Evolutionary conservation across 2,329 filamentous ascomycete species (phyloP), one percentile per base, ranked within the genome.

Genomic region (Trichoderma sp.): DNA sequence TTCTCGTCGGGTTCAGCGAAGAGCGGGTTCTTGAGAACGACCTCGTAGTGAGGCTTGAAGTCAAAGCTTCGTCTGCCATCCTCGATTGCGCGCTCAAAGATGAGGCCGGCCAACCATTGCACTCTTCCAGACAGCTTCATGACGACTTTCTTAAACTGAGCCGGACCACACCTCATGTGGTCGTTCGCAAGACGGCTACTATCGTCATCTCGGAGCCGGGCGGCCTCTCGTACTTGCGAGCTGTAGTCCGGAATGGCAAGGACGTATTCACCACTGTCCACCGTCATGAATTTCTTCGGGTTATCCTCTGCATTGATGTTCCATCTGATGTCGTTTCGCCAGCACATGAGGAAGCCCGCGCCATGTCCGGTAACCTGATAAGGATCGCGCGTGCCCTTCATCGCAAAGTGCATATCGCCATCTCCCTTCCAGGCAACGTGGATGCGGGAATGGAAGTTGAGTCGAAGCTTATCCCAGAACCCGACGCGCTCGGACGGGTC

Each of bases 41-140:
- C 89, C 63, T 96, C 87, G 75, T 98, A 99, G 74, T 99, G 95
- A 24, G 93, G 93, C 70, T 86, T 90, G 79, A 98, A 99, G 14
- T 92, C 84, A 74, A 97, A 98, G 24, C 88, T 93, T 65, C 95
- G 86, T 62, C 84, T 82, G 41, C 89, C 90, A 61, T 88, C 80
- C 51, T 88, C 85, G 34, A 93, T 82, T 68, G 94, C 91, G 52
- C 90, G 88, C 77, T 99, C 95, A 74, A 99, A 99, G 57, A 96
- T 91, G 45, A 99, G 81, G 0, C 95, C 96, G 15, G 91, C 89
- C 73, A 94, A 85, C 91, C 93, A 97, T 76, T 92, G 90, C 0
- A 99, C 95, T 73, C 95, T 96, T 15, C 95, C 95, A 3, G 95
- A 98, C 14, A 99, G 83, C 78, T 99, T 99, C 94, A 99, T 98